Base-by-base conservation (phyloP, 768 basidiomycete species). In the Tylopilus vinaceipallidus region DNA sequence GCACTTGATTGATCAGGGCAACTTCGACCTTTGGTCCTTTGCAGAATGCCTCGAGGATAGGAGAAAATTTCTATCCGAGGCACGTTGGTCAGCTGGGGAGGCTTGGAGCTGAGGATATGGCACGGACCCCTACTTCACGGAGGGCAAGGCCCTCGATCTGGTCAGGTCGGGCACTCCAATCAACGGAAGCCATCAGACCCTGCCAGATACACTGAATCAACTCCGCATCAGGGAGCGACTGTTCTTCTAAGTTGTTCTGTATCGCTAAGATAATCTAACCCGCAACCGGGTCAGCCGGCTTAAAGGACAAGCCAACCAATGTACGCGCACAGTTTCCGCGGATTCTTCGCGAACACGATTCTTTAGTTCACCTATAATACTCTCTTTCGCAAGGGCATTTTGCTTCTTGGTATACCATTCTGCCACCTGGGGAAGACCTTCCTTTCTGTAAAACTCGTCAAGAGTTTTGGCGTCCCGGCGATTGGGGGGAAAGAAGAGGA, bases 391-490 rank as follows among this genome's bases (percentile, higher is more conserved):
- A 50, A 85, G 81, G 47, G 84, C 84, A 52, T 84, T 84, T 65
- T 93, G 91, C 66, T 84, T 86, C 78, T 95, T 97, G 39, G 83
- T 82, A 80, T 89, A 98, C 91, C 92, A 98, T 14, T 98, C 95
- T 3, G 89, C 86, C 36, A 98, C 81, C 58, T 84, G 82, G 17
- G 83, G 71, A 17, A 97, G 74, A 17, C 82, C 84, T 51, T 83
- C 86, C 49, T 82, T 80, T 71, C 81, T 89, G 79, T 98, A 97
- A 65, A 93, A 86, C 7, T 88, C 85, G 58, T 95, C 91, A 42
- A 98, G 76, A 35, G 74, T 67, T 60, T 85, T 82, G 57, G 77
- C 76, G 41, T 86, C 82, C 51, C 91, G 83, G 67, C 86, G 91
- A 69, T 87, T 88, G 8, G 79, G 71, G 16, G 94, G 93, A 78